A percentile compares a stretch with the other conserved stretches of the same genome.
phyloP scores from a whole-genome alignment of 208 protist species.

The Leishmania arabica region DNA sequence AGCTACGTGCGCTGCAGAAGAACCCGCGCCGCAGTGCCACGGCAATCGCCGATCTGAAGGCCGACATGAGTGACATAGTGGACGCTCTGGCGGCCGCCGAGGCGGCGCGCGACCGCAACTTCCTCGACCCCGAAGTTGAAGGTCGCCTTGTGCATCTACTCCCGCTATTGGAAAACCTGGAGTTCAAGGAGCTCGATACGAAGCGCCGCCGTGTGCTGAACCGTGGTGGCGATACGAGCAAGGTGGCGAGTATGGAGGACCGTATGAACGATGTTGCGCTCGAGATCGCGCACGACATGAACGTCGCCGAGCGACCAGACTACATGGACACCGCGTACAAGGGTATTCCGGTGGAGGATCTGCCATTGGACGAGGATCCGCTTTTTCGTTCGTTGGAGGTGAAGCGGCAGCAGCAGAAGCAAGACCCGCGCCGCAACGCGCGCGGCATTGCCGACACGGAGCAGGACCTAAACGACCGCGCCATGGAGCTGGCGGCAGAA shows the following conservation, averaged over 20 bases:
- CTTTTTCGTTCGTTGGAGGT: conserved; percentile 56
- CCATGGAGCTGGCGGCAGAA: conserved; percentile 55
- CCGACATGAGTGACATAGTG: conserved; percentile 49
- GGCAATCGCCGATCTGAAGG: conserved; percentile 52
- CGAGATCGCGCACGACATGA: conserved; percentile 67
- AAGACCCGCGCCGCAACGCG: conserved; percentile 59
- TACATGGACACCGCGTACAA: conserved; percentile 58
- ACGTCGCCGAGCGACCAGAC: conserved; percentile 63
- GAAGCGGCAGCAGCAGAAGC: conserved; percentile 66
- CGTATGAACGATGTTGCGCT: conserved; percentile 70
- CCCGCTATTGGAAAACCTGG: conserved; percentile 50
- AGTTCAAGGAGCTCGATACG: conserved; percentile 66
- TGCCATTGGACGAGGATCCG: conserved; percentile 69
- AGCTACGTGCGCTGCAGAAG: conserved; percentile 58
- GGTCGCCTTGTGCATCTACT: conserved; percentile 58
- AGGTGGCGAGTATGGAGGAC: conserved; percentile 60
- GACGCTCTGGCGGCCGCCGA: conserved; percentile 45
- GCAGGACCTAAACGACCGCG: conserved; percentile 59
- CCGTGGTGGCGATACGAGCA: conserved; percentile 32
- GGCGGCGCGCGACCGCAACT: conserved; percentile 53
- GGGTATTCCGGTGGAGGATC: conserved; percentile 57
- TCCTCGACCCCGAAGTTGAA: conserved; percentile 65
- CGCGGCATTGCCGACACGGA: conserved; percentile 58
- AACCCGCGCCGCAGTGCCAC: conserved; percentile 50
- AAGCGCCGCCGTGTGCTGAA: conserved; percentile 55